Evolutionary conservation across 1,284 basidiomycete species (phyloP), one percentile per base, ranked within the genome.

Genomic region (Ceratobasidium sp.): DNA sequence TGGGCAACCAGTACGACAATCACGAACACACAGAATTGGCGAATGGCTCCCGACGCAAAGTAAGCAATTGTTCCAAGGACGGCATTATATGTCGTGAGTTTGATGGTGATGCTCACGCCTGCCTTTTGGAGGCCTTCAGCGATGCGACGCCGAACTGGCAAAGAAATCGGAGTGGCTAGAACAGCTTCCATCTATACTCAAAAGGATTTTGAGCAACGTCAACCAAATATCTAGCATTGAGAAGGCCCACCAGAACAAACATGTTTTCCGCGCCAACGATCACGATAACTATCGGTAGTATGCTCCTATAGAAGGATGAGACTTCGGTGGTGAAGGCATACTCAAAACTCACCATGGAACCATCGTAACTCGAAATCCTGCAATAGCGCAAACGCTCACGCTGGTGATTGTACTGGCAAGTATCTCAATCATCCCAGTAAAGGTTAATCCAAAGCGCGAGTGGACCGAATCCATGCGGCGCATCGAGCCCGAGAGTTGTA

Each of bases 231-330:
- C 54, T 16, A 34, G 46, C 22, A 29, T 39, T 4, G 65, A 29
- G 14, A 11, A 34, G 29, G 82, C 90, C 79, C 81, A 96, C 94
- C 80, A 99, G 85, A 79, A 92, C 92, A 81, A 95, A 94, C 96
- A 98, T 98, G 80, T 98, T 98, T 83, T 98, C 97, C 1, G 95
- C 93, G 9, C 97, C 97, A 22, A 98, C 93, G 78, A 98, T 96
- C 19, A 96, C 89, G 64, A 99, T 95, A 62, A 98, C 93, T 76
- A 98, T 94, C 0, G 96, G 96, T 71, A 98, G 86, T 48, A 98
- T 84, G 80, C 90, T 90, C 92, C 91, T 93, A 65, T 53, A 19
- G 75, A 62, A 41, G 62, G 41, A 48, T 37, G 75, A 77, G 53
- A 48, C 78, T 72, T 65, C 31, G 65, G 73, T 31, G 71, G 75